phyloP scores from a whole-genome alignment of 2,329 filamentous ascomycete species.

The Sporothrix phasma region DNA sequence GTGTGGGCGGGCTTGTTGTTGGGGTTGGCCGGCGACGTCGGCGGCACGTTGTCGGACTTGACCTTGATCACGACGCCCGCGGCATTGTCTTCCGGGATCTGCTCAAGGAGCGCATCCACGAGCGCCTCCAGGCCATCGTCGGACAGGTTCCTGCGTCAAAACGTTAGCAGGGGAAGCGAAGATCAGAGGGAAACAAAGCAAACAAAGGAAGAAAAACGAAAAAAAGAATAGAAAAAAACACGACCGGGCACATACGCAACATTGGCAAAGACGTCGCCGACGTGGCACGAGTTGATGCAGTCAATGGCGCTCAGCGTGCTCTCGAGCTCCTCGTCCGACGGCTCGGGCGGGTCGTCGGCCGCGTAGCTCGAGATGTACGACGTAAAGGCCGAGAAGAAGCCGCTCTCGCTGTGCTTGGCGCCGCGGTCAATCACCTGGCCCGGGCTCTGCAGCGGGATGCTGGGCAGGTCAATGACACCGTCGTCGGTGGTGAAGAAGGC shows the following conservation, averaged over 20 bases:
- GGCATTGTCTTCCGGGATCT: conserved; percentile 74
- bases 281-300: conserved; percentile 81
- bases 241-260: conserved; percentile 63
- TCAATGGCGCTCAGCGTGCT: conserved; percentile 91
- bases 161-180: background rate
- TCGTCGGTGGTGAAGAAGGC: conserved; percentile 60
- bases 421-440: conserved; percentile 89
- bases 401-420: conserved; percentile 64
- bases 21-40: conserved; percentile 43
- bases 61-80: conserved; percentile 76
- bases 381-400: conserved; percentile 87
- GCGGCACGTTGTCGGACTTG: conserved; percentile 68
- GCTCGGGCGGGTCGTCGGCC: conserved; percentile 93
- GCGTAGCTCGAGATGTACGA: conserved; percentile 98
- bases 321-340: conserved; percentile 92
- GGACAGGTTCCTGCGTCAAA: conserved; percentile 29
- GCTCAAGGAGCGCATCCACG: conserved; percentile 63
- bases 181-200: background rate
- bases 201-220: background rate
- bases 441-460: conserved; percentile 82
- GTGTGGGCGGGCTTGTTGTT: conserved; percentile 42
- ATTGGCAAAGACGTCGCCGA: conserved; percentile 73
- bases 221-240: no score
- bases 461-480: conserved; percentile 57
- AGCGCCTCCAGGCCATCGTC: conserved; percentile 34